phyloP scores from a whole-genome alignment of 495 filamentous ascomycete genomes.

The Beverwykella pulmonaria region DNA sequence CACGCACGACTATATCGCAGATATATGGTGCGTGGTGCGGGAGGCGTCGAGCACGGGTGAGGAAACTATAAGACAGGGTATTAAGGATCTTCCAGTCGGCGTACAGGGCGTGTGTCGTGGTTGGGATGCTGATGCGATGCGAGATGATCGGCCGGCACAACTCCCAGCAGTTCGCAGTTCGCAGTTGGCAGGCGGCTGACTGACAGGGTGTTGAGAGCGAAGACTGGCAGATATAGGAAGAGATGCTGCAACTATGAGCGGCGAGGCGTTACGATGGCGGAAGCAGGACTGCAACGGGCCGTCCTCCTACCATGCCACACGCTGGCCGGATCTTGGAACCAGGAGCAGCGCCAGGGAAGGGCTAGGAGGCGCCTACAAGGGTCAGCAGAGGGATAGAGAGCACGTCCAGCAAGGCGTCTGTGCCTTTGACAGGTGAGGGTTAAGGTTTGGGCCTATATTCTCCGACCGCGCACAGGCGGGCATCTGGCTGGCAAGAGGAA shows the following conservation, averaged over 20 bases:
- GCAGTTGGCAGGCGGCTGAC: slow-evolving; percentile 3
- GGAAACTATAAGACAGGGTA: slow-evolving; percentile 6
- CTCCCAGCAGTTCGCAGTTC: slow-evolving; percentile 31
- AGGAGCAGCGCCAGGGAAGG: slow-evolving; percentile 5
- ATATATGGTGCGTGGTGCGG: slow-evolving; percentile 7
- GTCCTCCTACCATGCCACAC: slow-evolving; percentile 18
- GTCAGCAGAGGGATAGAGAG: slow-evolving; percentile 1
- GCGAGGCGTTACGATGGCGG: slow-evolving; percentile 28
- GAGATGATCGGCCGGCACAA: slow-evolving; percentile 6
- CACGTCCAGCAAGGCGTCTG: slow-evolving; percentile 19
- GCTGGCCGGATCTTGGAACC: slow-evolving; percentile 20
- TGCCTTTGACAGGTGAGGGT: slow-evolving; percentile 28
- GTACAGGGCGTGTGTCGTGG: slow-evolving; percentile 18
- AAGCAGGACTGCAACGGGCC: slow-evolving; percentile 31
- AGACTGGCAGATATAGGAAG: background rate
- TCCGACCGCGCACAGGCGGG: slow-evolving; percentile 22
- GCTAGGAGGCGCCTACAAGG: slow-evolving; percentile 1
- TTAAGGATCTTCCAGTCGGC: slow-evolving; percentile 27
- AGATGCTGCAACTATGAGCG: slow-evolving; percentile 18
- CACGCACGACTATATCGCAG: slow-evolving; percentile 3
- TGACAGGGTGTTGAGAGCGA: background rate
- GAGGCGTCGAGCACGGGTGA: background rate
- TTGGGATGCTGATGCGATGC: background rate
- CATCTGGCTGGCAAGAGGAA: slow-evolving; percentile 21
- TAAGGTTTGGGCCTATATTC: slow-evolving; percentile 34